Evolutionary conservation across 2,329 filamentous ascomycete species (phyloP).

Genomic region (Trichoderma semiorbis): DNA sequence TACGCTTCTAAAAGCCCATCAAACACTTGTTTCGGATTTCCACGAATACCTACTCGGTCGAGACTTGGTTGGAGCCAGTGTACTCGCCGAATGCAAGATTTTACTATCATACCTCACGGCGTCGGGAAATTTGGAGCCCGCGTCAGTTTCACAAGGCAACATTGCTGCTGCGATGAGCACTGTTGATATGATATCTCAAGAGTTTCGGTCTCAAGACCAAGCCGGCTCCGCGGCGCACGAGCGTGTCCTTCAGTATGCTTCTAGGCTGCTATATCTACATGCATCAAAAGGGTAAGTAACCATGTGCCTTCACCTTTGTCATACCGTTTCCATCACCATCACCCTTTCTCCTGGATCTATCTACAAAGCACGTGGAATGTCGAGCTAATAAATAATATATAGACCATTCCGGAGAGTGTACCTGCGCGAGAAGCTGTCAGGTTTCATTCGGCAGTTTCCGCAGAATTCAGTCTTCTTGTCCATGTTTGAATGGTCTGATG

Average conservation of each 20-base stretch:
- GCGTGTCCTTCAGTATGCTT: conserved; percentile 64
- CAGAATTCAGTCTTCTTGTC: conserved; percentile 72
- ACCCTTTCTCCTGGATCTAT: neutral
- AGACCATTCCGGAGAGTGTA: conserved; percentile 66
- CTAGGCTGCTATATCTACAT: conserved; percentile 65
- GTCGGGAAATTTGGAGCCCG: conserved; percentile 40
- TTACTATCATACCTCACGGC: conserved; percentile 64
- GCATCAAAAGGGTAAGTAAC: conserved; percentile 51
- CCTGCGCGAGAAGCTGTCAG: conserved; percentile 58
- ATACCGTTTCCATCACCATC: neutral
- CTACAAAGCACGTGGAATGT: neutral
- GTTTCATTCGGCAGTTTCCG: conserved; percentile 64
- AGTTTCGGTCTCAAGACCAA: conserved; percentile 39
- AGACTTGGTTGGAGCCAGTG: conserved; percentile 45
- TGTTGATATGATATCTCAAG: conserved; percentile 41
- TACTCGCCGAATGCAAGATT: conserved; percentile 59
- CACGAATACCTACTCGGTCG: conserved; percentile 54
- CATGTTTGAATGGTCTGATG: conserved; percentile 70
- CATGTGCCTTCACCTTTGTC: neutral
- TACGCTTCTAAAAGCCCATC: conserved; percentile 50
- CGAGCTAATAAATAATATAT: conserved; percentile 21
- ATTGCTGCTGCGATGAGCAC: conserved; percentile 48
- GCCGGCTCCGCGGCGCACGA: conserved; percentile 48
- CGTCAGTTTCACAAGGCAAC: conserved; percentile 50
- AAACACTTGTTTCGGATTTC: conserved; percentile 51